These are phyloP conservation scores for Trichoderma brevicompactum DNA, from an alignment of 2,329 filamentous ascomycete species.

Conservation along the genomic window DNA sequence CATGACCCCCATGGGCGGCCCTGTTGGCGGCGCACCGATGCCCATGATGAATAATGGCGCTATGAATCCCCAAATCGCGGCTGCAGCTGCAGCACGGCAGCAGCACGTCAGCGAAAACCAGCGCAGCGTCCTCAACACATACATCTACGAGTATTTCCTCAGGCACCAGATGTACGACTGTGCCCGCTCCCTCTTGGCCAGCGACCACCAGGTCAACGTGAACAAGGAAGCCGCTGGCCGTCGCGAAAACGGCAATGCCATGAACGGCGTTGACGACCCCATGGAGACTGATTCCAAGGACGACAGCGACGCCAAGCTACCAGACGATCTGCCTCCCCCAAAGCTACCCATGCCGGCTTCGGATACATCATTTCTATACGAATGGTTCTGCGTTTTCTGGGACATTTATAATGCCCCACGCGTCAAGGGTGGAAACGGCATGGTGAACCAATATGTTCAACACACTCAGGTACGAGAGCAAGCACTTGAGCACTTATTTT, in stretches of 20 bases:
- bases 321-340: constrained; percentile 78
- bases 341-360: constrained; percentile 66
- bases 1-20: constrained; percentile 71
- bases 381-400: constrained; percentile 98
- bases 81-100: constrained; percentile 42
- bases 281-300: constrained; percentile 88
- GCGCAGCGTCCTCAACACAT: constrained; percentile 73
- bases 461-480: constrained; percentile 73
- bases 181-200: constrained; percentile 72
- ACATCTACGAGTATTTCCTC: constrained; percentile 91
- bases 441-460: constrained; percentile 74
- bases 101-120: constrained; percentile 52
- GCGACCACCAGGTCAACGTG: constrained; percentile 68
- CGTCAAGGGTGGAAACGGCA: constrained; percentile 64
- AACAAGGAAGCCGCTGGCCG: constrained; percentile 71
- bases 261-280: constrained; percentile 72
- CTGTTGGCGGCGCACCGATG: constrained; percentile 63
- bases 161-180: constrained; percentile 83
- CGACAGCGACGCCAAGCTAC: constrained; percentile 72
- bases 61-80: constrained; percentile 42
- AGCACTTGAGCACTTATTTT: background rate
- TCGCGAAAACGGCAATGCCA: constrained; percentile 67
- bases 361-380: constrained; percentile 85
- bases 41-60: constrained; percentile 69
- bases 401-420: constrained; percentile 89